A percentile compares a stretch with the other conserved stretches of the same genome.
phyloP scores from a whole-genome alignment of 164 flowering plant genomes.

The Umbilicus rupestris region DNA sequence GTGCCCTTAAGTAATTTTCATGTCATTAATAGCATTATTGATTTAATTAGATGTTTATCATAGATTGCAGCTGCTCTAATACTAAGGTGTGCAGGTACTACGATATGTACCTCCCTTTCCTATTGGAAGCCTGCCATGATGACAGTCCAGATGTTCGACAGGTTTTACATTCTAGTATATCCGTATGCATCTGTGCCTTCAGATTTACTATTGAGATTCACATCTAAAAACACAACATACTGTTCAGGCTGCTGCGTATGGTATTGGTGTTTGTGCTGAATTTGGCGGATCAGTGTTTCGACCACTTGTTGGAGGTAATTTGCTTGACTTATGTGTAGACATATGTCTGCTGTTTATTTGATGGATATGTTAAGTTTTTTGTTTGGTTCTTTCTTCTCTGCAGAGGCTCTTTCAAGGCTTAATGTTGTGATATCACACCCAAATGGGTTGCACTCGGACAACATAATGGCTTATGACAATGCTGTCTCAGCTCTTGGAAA shows the following conservation, averaged over 20 bases:
- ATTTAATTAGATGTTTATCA: background rate
- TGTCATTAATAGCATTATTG: background rate
- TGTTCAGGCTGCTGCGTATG: constrained; percentile 92
- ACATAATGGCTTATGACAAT: constrained; percentile 69
- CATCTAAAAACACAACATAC: background rate
- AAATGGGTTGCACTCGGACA: constrained; percentile 45
- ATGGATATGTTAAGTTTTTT: background rate
- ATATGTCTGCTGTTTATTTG: background rate
- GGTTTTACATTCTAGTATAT: background rate
- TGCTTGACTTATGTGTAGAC: constrained; percentile 1
- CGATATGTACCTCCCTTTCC: constrained; percentile 8
- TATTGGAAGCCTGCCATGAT: too few relatives aligned
- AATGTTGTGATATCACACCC: constrained; percentile 49
- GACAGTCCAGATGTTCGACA: too few relatives aligned
- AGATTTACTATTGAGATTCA: background rate
- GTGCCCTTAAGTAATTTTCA: constrained; percentile 44
- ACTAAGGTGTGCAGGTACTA: constrained; percentile 35
- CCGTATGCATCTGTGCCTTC: constrained; percentile 1
- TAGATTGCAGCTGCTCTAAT: background rate
- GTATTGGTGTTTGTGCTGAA: constrained; percentile 97
- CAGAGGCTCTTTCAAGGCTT: constrained; percentile 93
- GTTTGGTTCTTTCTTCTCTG: background rate
- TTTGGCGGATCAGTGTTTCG: constrained; percentile 80
- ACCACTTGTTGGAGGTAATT: constrained; percentile 82
- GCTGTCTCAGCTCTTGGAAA: constrained; percentile 75